Base-by-base conservation (phyloP, 116 monocot genomes). In the Cymodocea nodosa region DNA sequence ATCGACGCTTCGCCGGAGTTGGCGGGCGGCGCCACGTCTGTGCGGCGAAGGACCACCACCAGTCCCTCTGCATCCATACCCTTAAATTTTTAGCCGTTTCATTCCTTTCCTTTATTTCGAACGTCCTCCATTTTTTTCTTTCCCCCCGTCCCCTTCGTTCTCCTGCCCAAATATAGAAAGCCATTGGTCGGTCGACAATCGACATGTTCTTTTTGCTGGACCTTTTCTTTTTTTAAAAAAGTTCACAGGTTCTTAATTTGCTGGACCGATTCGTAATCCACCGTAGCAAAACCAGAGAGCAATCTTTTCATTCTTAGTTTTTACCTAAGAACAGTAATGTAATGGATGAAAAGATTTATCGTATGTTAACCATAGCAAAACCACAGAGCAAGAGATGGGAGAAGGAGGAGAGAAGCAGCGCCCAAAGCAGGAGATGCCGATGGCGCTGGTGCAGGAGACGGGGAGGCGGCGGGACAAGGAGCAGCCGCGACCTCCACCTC, bases 401-500 rank as follows among this genome's bases (percentile, higher is more conserved):
- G 56, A 14, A 37, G 24, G 50, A 23, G 64, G 64, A 39, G 9
- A 4, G 39, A 9, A 39, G 39, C 39, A 39, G 0, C 39, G 39
- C 7, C 5, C 53, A 53, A 53, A 53, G 53, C 5, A n/a, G 39
- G 9, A 39, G 39, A 39, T 39, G 39, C 39, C 39, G 39, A 39
- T 39, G 39, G 39, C 9, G 39, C 39, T 3, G 77, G 67, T 0
- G 69, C 30, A 37, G 68, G 39, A 7, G 11, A 19, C n/a, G n/a
- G n/a, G n/a, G n/a, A n/a, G n/a, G n/a, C n/a, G n/a, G n/a, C n/a
- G n/a, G n/a, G n/a, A n/a, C n/a, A n/a, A n/a, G n/a, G n/a, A n/a
- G n/a, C 39, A 39, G 39, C 39, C 71, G 85, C 23, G 10, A 92
- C 92, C 2, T 73, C 74, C 4, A 85, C 77, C 4, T 71, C 48